Percentiles rank a stretch among this genome's conserved stretches.
These are phyloP conservation scores for Penicillium fimorum DNA, from an alignment of 495 filamentous ascomycete species.

Conservation along the genomic window DNA sequence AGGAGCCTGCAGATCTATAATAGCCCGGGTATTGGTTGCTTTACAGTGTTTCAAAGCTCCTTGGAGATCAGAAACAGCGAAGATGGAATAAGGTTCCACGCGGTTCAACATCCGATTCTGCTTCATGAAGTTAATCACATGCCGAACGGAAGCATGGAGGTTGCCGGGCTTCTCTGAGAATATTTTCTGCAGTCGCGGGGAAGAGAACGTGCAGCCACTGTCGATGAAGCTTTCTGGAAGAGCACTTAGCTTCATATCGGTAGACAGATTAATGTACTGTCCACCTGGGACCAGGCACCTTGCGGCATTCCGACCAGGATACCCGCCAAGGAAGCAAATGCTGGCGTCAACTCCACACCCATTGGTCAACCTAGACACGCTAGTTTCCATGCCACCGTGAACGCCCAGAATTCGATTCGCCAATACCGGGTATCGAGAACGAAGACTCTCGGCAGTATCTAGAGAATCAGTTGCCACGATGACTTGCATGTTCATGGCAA, in stretches of 20 bases:
- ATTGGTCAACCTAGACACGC: constrained; percentile 19
- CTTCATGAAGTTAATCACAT: constrained; percentile 21
- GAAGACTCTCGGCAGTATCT: constrained; percentile 9
- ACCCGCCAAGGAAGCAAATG: constrained; percentile 20
- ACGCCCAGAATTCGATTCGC: constrained; percentile 13
- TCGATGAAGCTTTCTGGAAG: constrained; percentile 23
- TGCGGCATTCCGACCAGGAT: constrained; percentile 21
- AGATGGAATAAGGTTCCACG: constrained; percentile 16
- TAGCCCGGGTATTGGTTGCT: constrained; percentile 10
- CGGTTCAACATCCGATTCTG: constrained; percentile 14
- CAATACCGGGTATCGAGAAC: constrained; percentile 13
- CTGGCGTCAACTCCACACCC: constrained; percentile 22
- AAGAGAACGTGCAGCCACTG: constrained; percentile 23
- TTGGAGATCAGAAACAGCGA: constrained; percentile 18
- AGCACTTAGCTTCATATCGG: constrained; percentile 23
- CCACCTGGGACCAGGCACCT: constrained; percentile 22
- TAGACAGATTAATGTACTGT: constrained; percentile 25
- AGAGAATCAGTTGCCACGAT: constrained; percentile 21
- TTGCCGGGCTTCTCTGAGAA: constrained; percentile 18
- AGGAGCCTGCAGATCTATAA: constrained; percentile 18
- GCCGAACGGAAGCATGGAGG: constrained; percentile 15
- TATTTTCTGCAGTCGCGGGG: constrained; percentile 9
- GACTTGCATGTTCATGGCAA: constrained; percentile 15
- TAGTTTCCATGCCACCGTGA: constrained; percentile 15
- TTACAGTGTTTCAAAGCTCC: constrained; percentile 15